Evolutionary conservation across 2,329 filamentous ascomycete genomes (phyloP).

Genomic region (Scedosporium dehoogii): DNA sequence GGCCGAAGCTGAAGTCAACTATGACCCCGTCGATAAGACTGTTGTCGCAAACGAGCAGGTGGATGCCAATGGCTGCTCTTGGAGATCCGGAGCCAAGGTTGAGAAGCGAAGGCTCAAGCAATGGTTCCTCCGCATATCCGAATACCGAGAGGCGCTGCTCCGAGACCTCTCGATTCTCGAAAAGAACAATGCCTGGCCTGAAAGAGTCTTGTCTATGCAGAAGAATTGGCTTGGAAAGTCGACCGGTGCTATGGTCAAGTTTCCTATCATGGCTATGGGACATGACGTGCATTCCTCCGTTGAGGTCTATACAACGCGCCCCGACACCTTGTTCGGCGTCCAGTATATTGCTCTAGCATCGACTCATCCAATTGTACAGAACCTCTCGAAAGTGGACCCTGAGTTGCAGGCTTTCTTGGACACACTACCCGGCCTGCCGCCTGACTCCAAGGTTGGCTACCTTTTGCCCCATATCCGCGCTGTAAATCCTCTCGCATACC

Average conservation of each 20-base stretch:
- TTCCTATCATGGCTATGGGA: constrained; percentile 44
- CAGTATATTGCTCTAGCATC: constrained; percentile 75
- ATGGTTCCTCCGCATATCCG: constrained; percentile 83
- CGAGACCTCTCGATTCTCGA: constrained; percentile 59
- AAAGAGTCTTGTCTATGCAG: constrained; percentile 74
- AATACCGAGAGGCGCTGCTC: constrained; percentile 63
- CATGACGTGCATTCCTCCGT: constrained; percentile 37
- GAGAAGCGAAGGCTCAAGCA: constrained; percentile 72
- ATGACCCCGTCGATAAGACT: constrained; percentile 80
- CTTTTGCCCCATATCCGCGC: constrained; percentile 51
- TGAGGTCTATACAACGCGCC: constrained; percentile 73
- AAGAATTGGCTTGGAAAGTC: constrained; percentile 83
- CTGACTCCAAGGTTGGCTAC: constrained; percentile 58
- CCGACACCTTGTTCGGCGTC: constrained; percentile 79
- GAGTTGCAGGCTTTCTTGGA: constrained; percentile 60
- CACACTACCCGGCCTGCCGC: constrained; percentile 43
- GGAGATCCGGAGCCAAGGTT: constrained; percentile 78
- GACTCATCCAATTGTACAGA: constrained; percentile 57
- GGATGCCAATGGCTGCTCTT: constrained; percentile 74
- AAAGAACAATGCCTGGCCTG: constrained; percentile 62
- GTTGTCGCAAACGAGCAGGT: constrained; percentile 91
- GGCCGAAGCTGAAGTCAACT: constrained; percentile 76
- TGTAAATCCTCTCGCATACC: constrained; percentile 54
- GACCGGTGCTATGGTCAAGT: constrained; percentile 60
- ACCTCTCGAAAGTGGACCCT: constrained; percentile 47